Conservation (phyloP, 495 filamentous ascomycete species). For the Collariella sp. region DNA sequence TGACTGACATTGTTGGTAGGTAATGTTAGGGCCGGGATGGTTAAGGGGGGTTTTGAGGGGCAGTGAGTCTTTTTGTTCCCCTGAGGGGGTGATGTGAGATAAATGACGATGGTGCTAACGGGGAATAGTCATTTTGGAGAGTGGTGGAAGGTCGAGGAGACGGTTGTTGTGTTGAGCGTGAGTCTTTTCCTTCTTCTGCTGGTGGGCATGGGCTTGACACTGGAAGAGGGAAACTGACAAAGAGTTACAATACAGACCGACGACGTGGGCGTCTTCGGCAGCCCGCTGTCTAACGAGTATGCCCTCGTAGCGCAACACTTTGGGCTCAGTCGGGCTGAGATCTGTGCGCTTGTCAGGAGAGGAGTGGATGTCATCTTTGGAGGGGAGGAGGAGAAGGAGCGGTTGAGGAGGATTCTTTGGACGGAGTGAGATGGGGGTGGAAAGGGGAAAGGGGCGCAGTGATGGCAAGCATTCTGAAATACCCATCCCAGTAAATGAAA, state of each 20-base stretch:
- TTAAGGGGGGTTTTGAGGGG: conserved; percentile 58
- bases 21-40: conserved; percentile 71
- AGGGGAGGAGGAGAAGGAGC: conserved; percentile 50
- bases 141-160: conserved; percentile 31
- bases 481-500: too few species aligned
- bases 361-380: conserved; percentile 58
- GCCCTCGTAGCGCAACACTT: conserved; percentile 65
- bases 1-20: conserved; percentile 71
- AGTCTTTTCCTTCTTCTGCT: too few species aligned
- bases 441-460: not conserved
- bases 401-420: conserved; percentile 47
- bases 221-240: not conserved
- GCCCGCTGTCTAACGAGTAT: conserved; percentile 73
- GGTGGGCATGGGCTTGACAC: not conserved
- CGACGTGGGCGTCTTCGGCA: conserved; percentile 78
- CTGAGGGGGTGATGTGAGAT: too few species aligned
- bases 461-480: not conserved
- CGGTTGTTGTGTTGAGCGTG: conserved; percentile 33
- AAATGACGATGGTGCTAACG: not conserved
- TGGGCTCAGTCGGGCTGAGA: conserved; percentile 43
- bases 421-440: not conserved
- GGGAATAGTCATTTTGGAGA: conserved; percentile 25
- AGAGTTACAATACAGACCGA: conserved; percentile 55
- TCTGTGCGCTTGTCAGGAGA: conserved; percentile 49
- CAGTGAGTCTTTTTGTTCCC: conserved; percentile 32